Evolutionary conservation across 1,284 basidiomycete genomes (phyloP).

Genomic region (Wallemia ichthyophaga): DNA sequence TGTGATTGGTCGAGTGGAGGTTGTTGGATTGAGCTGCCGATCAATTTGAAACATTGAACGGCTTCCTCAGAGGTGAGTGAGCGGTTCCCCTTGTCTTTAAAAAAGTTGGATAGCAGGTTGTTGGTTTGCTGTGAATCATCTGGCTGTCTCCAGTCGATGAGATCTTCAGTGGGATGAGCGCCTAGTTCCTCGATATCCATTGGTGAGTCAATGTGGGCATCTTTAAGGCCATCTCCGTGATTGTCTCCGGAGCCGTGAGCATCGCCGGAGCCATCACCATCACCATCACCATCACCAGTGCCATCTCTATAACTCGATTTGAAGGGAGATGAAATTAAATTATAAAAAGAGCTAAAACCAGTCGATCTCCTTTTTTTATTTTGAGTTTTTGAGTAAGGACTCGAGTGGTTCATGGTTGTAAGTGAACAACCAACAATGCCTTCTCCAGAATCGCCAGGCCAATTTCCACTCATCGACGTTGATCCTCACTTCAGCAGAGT

Average conservation of each 20-base stretch:
- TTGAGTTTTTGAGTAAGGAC: neutral
- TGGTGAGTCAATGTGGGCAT: neutral
- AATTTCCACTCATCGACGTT: slow-evolving; percentile 21
- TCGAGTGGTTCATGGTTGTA: neutral
- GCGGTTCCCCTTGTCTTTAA: neutral
- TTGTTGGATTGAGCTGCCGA: neutral
- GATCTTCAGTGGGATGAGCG: neutral
- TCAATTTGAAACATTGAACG: neutral
- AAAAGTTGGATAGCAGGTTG: neutral
- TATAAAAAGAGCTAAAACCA: neutral
- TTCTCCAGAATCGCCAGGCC: neutral
- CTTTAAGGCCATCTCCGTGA: too few species aligned
- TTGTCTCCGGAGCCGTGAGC: too few species aligned
- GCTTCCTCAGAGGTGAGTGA: neutral
- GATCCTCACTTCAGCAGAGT: slow-evolving; percentile 79
- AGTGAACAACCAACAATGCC: neutral
- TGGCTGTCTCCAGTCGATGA: neutral
- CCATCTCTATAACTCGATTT: too few species aligned
- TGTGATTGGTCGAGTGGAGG: neutral
- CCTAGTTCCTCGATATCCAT: neutral
- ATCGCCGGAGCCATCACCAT: too few species aligned
- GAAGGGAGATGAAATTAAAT: neutral
- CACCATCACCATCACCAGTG: too few species aligned
- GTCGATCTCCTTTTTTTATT: neutral
- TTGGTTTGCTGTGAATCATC: neutral